Base-by-base conservation (phyloP, 768 basidiomycete species). In the Paxillus involutus region DNA sequence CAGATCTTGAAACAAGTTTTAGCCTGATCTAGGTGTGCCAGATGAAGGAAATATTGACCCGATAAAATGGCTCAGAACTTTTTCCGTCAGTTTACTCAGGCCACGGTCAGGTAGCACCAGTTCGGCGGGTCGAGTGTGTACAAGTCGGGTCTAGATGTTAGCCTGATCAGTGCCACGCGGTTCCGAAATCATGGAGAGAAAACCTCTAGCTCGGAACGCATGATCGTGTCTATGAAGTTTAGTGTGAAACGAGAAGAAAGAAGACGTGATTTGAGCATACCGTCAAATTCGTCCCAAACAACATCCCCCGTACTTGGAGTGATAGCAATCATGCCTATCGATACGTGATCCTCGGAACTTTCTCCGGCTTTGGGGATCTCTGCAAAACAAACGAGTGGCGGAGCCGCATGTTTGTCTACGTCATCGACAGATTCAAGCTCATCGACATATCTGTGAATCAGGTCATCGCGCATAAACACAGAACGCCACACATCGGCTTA, bases 291-390 rank as follows among this genome's bases (percentile, higher is more conserved):
- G 63, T 99, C 96, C 84, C 92, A 98, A 3, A 93, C 74, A 3
- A 99, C 88, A 59, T 97, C 95, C 1, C 96, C 96, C 0, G 94
- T 97, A 44, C 85, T 85, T 1, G 94, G 91, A 52, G 85, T 84
- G 14, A 97, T 84, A 14, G 83, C 81, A 33, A 98, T 78, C 70
- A 98, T 76, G 8, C 86, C 86, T 39, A 98, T 78, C 1, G 62
- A 71, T 4, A 83, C 79, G 47, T 77, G 61, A 5, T 62, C 68
- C 24, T 59, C 64, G 14, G 45, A 48, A 30, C 47, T 29, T 26
- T 48, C 48, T 2, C 68, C 26, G 9, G 40, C 51, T 61, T 58
- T 30, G 2, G 56, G 46, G 36, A 52, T 45, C 60, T 94, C 88
- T 44, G 89, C 85, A 17, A 98, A 62, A 46, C 92, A 81, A 63